Evolutionary conservation across 441 rosid species (phyloP).

Genomic region (Viola pubescens): DNA sequence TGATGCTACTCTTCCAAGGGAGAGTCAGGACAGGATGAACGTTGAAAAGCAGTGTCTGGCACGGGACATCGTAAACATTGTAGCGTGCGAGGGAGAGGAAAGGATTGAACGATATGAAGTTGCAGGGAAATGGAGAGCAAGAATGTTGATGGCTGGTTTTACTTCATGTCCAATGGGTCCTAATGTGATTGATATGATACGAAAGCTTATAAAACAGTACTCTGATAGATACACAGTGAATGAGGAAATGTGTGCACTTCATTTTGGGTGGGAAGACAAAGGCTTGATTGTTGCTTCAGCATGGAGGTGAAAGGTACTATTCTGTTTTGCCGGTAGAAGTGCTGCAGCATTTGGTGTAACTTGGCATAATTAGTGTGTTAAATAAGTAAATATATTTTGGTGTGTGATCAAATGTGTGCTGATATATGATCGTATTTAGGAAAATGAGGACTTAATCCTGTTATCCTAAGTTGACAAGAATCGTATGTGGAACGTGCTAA

Average conservation of each 20-base stretch:
- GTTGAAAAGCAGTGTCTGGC: constrained; percentile 96
- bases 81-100: constrained; percentile 97
- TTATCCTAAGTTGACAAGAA: constrained; percentile 10
- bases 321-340: background rate
- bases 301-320: constrained; percentile 51
- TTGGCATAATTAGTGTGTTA: background rate
- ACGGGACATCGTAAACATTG: constrained; percentile 84
- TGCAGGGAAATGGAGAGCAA: constrained; percentile 95
- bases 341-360: constrained; percentile 4
- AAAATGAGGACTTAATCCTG: constrained; percentile 11
- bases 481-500: constrained; percentile 14
- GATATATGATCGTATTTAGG: constrained; percentile 14
- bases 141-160: constrained; percentile 97
- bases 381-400: constrained; percentile 20
- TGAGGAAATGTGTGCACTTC: constrained; percentile 65
- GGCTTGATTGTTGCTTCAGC: constrained; percentile 90
- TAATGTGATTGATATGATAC: constrained; percentile 40
- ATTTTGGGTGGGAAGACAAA: constrained; percentile 89
- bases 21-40: constrained; percentile 92
- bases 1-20: constrained; percentile 85
- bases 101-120: constrained; percentile 86
- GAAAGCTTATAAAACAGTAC: constrained; percentile 48
- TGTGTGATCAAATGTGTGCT: constrained; percentile 20
- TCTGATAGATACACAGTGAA: constrained; percentile 56
- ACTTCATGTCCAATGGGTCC: constrained; percentile 49